Evolutionary conservation across 164 flowering plant genomes (phyloP).

Genomic region (Sedum album): DNA sequence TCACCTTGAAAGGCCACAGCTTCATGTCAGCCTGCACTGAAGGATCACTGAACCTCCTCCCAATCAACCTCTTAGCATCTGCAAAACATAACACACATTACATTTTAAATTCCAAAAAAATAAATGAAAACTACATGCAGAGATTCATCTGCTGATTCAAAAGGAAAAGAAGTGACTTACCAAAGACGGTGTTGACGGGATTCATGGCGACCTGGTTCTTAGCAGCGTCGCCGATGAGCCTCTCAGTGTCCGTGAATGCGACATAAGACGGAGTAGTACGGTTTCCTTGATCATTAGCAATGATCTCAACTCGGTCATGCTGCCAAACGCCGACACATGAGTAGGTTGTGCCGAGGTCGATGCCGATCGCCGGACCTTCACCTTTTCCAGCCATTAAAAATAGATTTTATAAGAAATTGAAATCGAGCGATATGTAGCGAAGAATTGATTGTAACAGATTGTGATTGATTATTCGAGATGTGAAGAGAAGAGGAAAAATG

Average conservation of each 20-base stretch:
- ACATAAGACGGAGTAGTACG: background rate
- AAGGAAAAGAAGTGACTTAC: too few relatives aligned
- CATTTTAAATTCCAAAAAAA: too few relatives aligned
- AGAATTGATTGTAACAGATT: too few relatives aligned
- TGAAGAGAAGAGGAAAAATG: too few relatives aligned
- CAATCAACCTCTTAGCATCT: slow-evolving; percentile 5
- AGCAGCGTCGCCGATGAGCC: background rate
- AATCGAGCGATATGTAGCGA: too few relatives aligned
- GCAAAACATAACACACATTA: too few relatives aligned
- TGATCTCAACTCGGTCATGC: background rate
- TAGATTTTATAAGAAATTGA: too few relatives aligned
- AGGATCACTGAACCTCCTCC: slow-evolving; percentile 27
- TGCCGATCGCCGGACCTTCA: background rate
- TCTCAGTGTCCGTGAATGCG: background rate
- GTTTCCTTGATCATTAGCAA: background rate
- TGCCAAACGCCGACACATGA: background rate
- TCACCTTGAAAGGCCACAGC: slow-evolving; percentile 39
- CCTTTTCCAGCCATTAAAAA: background rate
- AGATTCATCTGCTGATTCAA: too few relatives aligned
- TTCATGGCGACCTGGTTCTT: background rate
- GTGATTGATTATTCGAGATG: too few relatives aligned
- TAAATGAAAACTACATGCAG: too few relatives aligned
- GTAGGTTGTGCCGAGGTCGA: background rate
- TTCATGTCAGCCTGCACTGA: slow-evolving; percentile 34
- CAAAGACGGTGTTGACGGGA: background rate